Base-by-base conservation (phyloP, 2,329 filamentous ascomycete genomes). In the Diaporthe australafricana region DNA sequence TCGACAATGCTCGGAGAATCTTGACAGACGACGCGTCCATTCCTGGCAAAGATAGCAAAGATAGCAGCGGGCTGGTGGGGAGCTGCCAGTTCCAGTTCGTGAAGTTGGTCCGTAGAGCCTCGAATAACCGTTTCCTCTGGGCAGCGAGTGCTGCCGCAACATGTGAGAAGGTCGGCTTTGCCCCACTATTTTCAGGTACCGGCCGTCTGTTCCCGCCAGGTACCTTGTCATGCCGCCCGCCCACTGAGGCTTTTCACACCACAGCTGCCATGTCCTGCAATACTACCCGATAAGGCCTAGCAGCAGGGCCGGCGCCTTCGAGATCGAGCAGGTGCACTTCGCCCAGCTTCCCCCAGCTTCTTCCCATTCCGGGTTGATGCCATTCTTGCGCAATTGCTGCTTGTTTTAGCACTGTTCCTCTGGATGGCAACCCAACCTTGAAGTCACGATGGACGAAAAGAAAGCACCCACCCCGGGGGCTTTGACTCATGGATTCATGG, bases 161-260 rank as follows among this genome's bases (percentile, higher is more conserved):
- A 69, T 69, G 42, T 60, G 53, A 48, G 30, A 50, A 50, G 40
- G 52, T 30, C 47, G 27, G 5, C 38, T 42, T 17, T 30, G 47
- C 66, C 47, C 66, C 66, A 60, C 66, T 69, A 69, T 60, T 69
- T 63, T 50, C 66, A 69, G 66, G 66, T 69, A 69, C 66, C 66
- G 66, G 66, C 30, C 66, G 66, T 38, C 52, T 50, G 42, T 60
- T 69, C 66, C 66, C 53, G 66, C n/a, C 42, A 69, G 53, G 53
- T 40, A 69, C 66, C 42, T 27, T 25, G 30, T 55, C 38, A 38
- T 56, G 47, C 35, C 50, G 38, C 42, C 35, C 22, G 14, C n/a
- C 38, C 42, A 40, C 55, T n/a, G 48, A 55, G 40, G 48, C 11
- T 20, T 30, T 42, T 38, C 25, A 17, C 12, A 7, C 22, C 22